Base-by-base conservation (phyloP, 2,329 filamentous ascomycete species). In the Penicillium sp. region DNA sequence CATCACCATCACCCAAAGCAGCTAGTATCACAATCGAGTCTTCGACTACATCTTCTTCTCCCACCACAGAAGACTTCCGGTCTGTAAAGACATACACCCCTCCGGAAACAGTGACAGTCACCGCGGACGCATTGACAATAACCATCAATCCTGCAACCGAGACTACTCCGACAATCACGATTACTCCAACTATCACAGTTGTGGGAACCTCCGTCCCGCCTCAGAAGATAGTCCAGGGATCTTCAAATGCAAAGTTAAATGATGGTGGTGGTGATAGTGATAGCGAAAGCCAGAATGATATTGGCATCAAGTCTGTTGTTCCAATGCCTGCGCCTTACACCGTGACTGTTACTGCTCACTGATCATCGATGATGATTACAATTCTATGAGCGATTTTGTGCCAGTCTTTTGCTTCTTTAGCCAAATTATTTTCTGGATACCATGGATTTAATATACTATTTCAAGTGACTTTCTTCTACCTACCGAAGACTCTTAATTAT, bases 341-440 rank as follows among this genome's bases (percentile, higher is more conserved):
- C 2, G 49, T 44, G 26, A 64, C 62, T 4, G 55, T 50, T 15
- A 63, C 58, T 24, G 36, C 20, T 7, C 26, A 27, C n/a, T 42
- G 26, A 30, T 10, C 4, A n/a, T n/a, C n/a, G n/a, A n/a, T n/a
- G n/a, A n/a, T n/a, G n/a, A n/a, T n/a, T n/a, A n/a, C n/a, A n/a
- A n/a, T n/a, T n/a, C n/a, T n/a, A n/a, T n/a, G n/a, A n/a, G n/a
- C n/a, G n/a, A n/a, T n/a, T n/a, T n/a, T n/a, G 27, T 41, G 26
- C 39, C 30, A 15, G n/a, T 44, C 8, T 45, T 4, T 33, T 41
- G 26, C 12, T 23, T 24, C 23, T 20, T 32, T n/a, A 7, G 7
- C 7, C 12, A 36, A 10, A 20, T 1, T 8, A 7, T 18, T 36
- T 36, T 20, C 33, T 36, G 33, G 33, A 20, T 36, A 36, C 15